A percentile compares a stretch with the other conserved stretches of the same genome.
Conservation (phyloP, 73 alveolate species). For the Loxodes magnus region DNA sequence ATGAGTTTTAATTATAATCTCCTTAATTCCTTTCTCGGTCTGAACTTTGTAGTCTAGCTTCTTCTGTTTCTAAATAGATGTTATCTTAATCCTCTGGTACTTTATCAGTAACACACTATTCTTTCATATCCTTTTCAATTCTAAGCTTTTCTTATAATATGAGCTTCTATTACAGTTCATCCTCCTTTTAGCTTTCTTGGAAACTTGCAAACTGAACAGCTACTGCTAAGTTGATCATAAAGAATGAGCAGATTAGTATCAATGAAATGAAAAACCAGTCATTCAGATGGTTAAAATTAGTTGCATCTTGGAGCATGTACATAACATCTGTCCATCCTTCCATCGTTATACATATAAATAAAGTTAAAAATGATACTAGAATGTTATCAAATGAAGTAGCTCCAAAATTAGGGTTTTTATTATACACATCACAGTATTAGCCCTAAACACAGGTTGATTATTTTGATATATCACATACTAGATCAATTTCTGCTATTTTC, state of each 20-base stretch:
- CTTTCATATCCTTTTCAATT: no score
- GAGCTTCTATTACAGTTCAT: background rate
- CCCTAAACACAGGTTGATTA: conserved; percentile 31
- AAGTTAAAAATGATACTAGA: conserved; percentile 11
- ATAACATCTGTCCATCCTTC: conserved; percentile 44
- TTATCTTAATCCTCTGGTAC: no score
- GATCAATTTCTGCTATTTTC: background rate
- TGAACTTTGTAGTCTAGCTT: no score
- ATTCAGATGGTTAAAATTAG: background rate
- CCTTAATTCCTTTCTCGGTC: no score
- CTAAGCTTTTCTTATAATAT: no score
- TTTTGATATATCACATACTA: conserved; percentile 23
- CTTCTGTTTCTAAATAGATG: no score
- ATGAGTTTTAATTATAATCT: no score
- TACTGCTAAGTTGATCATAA: conserved; percentile 27
- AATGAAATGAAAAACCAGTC: conserved; percentile 24
- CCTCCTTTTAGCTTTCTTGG: conserved; percentile 3
- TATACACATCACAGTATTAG: conserved; percentile 19
- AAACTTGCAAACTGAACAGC: conserved; percentile 35
- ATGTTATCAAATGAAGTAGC: conserved; percentile 35
- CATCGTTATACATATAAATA: conserved; percentile 26
- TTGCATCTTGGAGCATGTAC: conserved; percentile 24
- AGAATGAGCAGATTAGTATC: conserved; percentile 30
- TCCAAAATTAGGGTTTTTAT: conserved; percentile 29
- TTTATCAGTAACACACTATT: no score